Evolutionary conservation across 2,329 filamentous ascomycete species (phyloP).

Genomic region (Sarocladiaceae sp.): DNA sequence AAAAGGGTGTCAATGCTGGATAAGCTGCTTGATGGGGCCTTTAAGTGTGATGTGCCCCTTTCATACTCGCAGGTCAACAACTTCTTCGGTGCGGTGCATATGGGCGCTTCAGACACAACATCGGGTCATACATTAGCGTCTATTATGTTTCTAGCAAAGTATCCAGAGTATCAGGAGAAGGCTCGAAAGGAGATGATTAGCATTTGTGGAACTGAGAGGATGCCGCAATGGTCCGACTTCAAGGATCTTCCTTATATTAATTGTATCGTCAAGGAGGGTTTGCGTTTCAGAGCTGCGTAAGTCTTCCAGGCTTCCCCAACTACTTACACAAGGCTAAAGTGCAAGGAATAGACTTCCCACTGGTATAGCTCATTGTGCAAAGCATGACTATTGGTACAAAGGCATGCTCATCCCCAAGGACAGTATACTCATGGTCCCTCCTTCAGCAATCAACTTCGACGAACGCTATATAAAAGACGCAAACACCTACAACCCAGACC

Average conservation of each 20-base stretch:
- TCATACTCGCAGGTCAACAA: background rate
- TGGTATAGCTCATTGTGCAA: conserved; percentile 31
- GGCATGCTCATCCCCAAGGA: conserved; percentile 35
- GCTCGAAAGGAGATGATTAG: conserved; percentile 23
- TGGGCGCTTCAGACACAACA: background rate
- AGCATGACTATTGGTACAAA: conserved; percentile 32
- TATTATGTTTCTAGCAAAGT: background rate
- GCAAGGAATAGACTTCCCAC: conserved; percentile 20
- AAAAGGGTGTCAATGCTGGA: background rate
- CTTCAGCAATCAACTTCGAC: conserved; percentile 11
- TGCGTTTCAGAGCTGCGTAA: background rate
- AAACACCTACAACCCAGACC: background rate
- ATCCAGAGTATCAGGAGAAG: conserved; percentile 18
- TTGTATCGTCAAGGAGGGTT: background rate
- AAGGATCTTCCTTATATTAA: background rate
- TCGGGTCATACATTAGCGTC: conserved; percentile 5
- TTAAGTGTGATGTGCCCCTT: background rate
- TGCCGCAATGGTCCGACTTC: background rate
- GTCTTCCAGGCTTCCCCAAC: no score
- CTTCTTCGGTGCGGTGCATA: conserved; percentile 1
- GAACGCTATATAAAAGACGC: conserved; percentile 6
- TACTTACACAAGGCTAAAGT: no score
- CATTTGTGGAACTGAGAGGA: conserved; percentile 12
- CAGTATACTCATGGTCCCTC: conserved; percentile 26
- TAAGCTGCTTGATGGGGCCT: background rate